These are phyloP conservation scores for Colletotrichum cereale DNA, from an alignment of 2,329 filamentous ascomycete species.

Conservation along the genomic window DNA sequence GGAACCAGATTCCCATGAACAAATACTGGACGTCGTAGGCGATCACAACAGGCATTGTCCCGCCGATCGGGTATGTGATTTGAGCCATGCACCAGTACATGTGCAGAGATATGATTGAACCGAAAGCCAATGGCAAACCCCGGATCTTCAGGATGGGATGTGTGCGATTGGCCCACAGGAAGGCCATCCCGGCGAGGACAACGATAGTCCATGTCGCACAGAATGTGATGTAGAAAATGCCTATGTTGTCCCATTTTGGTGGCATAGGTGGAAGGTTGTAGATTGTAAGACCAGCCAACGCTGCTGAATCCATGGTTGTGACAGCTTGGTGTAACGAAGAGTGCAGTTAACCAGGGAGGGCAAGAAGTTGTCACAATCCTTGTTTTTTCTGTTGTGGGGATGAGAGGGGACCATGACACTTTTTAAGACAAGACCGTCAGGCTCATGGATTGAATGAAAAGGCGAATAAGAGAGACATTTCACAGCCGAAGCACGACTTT, in stretches of 20 bases:
- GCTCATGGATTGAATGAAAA: neutral
- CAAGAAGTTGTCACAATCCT: neutral
- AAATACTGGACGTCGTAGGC: conserved; percentile 67
- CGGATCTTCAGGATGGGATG: conserved; percentile 55
- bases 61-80: conserved; percentile 56
- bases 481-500: neutral
- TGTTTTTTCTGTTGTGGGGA: neutral
- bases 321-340: neutral
- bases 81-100: conserved; percentile 56
- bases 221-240: conserved; percentile 48
- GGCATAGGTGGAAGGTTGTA: conserved; percentile 47
- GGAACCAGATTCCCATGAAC: conserved; percentile 70
- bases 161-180: conserved; percentile 50
- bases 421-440: conserved; percentile 5
- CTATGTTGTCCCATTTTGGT: conserved; percentile 46
- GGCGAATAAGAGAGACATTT: neutral
- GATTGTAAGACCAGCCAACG: conserved; percentile 42
- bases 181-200: conserved; percentile 51
- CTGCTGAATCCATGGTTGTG: conserved; percentile 19
- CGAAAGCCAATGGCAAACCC: conserved; percentile 55
- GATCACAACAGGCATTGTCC: conserved; percentile 53
- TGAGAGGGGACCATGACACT: neutral
- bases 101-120: conserved; percentile 54
- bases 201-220: conserved; percentile 46
- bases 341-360: neutral